Base-by-base conservation (phyloP, 2,329 filamentous ascomycete species). In the Ophiosphaerella narmari region DNA sequence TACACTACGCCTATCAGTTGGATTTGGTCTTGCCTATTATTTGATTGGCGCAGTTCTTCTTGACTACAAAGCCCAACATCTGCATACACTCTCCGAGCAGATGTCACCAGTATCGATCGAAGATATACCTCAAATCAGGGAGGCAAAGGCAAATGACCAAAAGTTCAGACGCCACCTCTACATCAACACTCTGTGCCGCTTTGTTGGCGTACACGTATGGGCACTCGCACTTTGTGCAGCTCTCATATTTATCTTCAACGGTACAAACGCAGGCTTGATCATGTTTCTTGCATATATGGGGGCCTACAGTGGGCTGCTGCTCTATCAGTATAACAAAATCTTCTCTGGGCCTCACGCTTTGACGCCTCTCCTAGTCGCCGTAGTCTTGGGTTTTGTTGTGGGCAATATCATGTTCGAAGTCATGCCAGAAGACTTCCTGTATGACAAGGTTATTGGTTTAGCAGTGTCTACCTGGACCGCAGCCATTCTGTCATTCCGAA, bases 1-100 rank as follows among this genome's bases (percentile, higher is more conserved):
- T 11, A 64, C 72, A 1, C 72, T 74, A 46, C 74, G 78, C 9
- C 68, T 80, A 50, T 74, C 78, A 32, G 75, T 82, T 18, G 81
- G 82, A 1, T 82, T 83, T 54, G 78, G 79, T n/a, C 70, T 84
- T 31, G 79, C 79, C 0, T 84, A 84, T 62, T 84, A 84, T 55
- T 71, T 84, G 14, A 75, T 83, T 21, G 80, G 82, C 23, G 81
- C 82, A 11, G 80, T 84, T 1, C 70, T 82, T 18, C 78, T 84
- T 23, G 82, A 84, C 55, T 77, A 78, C 54, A 81, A 82, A 50
- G 79, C 80, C 16, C 77, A 80, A 45, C 76, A 80, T 51, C 71
- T 83, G 1, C 76, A 80, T 51, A 74, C 73, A 11, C 60, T 75
- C 2, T 75, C 78, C 3, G 75, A 78, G 43, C 70, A 75, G 23